Evolutionary conservation across 202 grass and related monocot species (phyloP), one percentile per base, ranked within the genome.

Genomic region (Setaria italica): DNA sequence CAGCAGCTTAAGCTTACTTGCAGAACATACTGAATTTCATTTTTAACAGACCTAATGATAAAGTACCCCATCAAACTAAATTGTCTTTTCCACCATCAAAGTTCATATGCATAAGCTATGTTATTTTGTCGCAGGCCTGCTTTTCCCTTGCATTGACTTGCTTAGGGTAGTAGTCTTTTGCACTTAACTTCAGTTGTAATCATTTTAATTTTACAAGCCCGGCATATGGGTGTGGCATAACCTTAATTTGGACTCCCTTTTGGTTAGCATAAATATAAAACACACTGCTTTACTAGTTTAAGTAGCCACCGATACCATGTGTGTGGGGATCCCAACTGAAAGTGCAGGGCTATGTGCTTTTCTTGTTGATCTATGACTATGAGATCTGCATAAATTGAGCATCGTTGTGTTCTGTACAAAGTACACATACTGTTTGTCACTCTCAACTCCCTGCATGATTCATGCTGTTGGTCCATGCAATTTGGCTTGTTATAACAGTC

Each of bases 401-500:
- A 59, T 17, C 53, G 20, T 0, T 70, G 12, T 81, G 15, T 77
- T 29, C 54, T 84, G 14, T 62, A 29, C 20, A 60, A 29, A 25
- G 2, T 74, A 65, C 54, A 65, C 66, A 49, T 41, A 63, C 81
- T 59, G 39, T 63, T 33, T 51, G 59, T 55, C 7, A 16, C 45
- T 77, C 45, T 63, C 64, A 86, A 48, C 65, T 81, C 41, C 62
- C 29, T 90, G n/a, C 45, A 73, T 62, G 67, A 30, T 79, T 73
- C 7, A 67, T 86, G 20, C 58, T 19, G 16, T 68, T 19, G 32
- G 50, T 78, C 41, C 79, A 59, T 78, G 73, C 47, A 68, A 84
- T 9, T 72, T 90, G 79, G 39, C 76, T 90, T 86, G 13, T 82
- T 48, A 66, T 72, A 86, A 32, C 66, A 90, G 3, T 77, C 20